Evolutionary conservation across 257 asterid genomes (phyloP).

Genomic region (Asclepias syriaca): DNA sequence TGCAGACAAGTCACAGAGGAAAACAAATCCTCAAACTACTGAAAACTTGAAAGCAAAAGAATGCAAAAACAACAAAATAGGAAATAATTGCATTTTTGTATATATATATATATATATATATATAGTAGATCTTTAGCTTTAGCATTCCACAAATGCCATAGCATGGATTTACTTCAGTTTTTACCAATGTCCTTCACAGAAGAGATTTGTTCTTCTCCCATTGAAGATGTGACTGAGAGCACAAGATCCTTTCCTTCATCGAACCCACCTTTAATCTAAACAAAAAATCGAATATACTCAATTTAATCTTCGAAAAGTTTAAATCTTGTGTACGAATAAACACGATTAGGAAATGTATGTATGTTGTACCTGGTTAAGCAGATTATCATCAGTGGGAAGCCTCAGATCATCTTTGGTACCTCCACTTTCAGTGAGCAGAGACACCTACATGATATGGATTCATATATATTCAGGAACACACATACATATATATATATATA

Average conservation of each 20-base stretch:
- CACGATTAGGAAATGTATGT: neutral
- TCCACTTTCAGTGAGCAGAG: constrained; percentile 76
- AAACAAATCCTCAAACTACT: neutral
- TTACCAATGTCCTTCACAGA: constrained; percentile 61
- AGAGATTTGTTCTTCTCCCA: constrained; percentile 81
- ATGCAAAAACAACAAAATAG: neutral
- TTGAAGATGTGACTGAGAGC: constrained; percentile 57
- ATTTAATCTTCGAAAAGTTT: neutral
- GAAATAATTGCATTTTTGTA: constrained; percentile 4
- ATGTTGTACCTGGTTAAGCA: constrained; percentile 49
- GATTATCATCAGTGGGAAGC: constrained; percentile 73
- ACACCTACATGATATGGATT: constrained; percentile 35
- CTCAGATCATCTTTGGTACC: constrained; percentile 67
- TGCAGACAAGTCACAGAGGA: neutral
- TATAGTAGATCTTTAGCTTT: constrained; percentile 12
- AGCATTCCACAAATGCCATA: constrained; percentile 4
- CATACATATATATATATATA: too few species aligned
- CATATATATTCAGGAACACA: too few species aligned
- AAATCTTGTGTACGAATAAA: neutral
- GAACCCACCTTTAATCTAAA: constrained; percentile 52
- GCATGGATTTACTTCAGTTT: constrained; percentile 19
- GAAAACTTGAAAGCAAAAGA: neutral
- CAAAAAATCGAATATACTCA: neutral
- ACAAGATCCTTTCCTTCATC: constrained; percentile 75
- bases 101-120: neutral